Evolutionary conservation across 805 yeast species (phyloP).

Genomic region (Nakazawaea populi): DNA sequence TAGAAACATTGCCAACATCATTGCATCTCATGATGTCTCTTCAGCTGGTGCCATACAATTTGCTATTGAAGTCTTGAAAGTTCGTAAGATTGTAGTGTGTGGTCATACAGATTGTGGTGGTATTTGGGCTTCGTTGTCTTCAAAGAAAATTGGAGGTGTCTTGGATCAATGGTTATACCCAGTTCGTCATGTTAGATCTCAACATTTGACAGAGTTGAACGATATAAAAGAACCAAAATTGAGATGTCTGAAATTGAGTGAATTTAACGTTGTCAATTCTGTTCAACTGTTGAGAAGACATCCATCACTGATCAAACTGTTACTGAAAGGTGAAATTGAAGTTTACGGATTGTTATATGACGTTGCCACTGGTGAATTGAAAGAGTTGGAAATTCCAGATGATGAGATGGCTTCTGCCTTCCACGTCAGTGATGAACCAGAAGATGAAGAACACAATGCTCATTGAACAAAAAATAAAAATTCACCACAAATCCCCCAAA

Average conservation of each 20-base stretch:
- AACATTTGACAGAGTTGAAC: slow-evolving; percentile 44
- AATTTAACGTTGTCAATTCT: slow-evolving; percentile 70
- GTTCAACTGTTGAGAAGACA: slow-evolving; percentile 60
- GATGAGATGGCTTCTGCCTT: slow-evolving; percentile 15
- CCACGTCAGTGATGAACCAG: slow-evolving; percentile 13
- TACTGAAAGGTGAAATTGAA: slow-evolving; percentile 56
- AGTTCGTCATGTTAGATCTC: slow-evolving; percentile 63
- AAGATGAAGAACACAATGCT: slow-evolving; percentile 10
- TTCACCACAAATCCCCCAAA: no score
- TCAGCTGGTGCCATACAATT: slow-evolving; percentile 78
- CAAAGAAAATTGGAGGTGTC: slow-evolving; percentile 58
- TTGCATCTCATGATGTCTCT: slow-evolving; percentile 66
- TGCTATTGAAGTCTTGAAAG: slow-evolving; percentile 80
- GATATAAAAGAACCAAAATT: slow-evolving; percentile 43
- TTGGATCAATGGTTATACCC: slow-evolving; percentile 70
- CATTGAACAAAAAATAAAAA: neutral
- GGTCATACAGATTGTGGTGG: slow-evolving; percentile 98
- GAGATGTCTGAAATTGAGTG: slow-evolving; percentile 60
- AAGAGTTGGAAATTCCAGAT: slow-evolving; percentile 23
- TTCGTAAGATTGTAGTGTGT: slow-evolving; percentile 75
- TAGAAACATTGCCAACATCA: slow-evolving; percentile 80
- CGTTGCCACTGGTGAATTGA: slow-evolving; percentile 66
- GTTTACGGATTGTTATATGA: slow-evolving; percentile 84
- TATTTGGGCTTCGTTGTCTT: slow-evolving; percentile 69
- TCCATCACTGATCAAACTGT: slow-evolving; percentile 63